A percentile compares a stretch with the other conserved stretches of the same genome.
Evolutionary conservation across 768 basidiomycete species (phyloP).

Genomic region (Mycena capillaripes): DNA sequence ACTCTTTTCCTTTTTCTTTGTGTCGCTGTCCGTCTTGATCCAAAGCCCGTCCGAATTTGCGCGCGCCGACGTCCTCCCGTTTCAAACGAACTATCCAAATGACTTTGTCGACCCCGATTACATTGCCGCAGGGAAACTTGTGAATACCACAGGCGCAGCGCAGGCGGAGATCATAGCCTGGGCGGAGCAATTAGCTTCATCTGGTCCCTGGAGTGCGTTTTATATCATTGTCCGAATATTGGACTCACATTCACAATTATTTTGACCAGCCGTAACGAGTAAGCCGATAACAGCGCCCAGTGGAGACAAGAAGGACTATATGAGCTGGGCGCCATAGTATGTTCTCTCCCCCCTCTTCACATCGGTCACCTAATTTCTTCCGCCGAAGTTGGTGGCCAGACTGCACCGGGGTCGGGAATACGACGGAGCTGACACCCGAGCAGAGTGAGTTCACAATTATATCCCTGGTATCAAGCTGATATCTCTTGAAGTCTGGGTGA

Average conservation of each 20-base stretch:
- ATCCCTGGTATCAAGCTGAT: neutral
- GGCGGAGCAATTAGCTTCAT: slow-evolving; percentile 57
- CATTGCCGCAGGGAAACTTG: slow-evolving; percentile 59
- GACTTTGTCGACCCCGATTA: slow-evolving; percentile 69
- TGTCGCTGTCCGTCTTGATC: slow-evolving; percentile 37
- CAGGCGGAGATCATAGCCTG: slow-evolving; percentile 60
- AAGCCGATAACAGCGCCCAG: slow-evolving; percentile 64
- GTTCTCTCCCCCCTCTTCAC: slow-evolving; percentile 35
- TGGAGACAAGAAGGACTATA: slow-evolving; percentile 71
- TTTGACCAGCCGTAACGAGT: slow-evolving; percentile 59
- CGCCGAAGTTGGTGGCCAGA: slow-evolving; percentile 72
- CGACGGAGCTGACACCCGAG: slow-evolving; percentile 65
- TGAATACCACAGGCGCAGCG: slow-evolving; percentile 58
- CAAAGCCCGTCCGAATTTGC: slow-evolving; percentile 11
- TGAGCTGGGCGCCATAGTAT: slow-evolving; percentile 82
- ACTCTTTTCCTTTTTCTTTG: slow-evolving; percentile 45
- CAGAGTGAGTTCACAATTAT: slow-evolving; percentile 52
- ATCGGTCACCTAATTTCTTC: neutral
- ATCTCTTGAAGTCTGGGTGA: slow-evolving; percentile 62
- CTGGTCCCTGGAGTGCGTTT: slow-evolving; percentile 70
- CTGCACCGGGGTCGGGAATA: slow-evolving; percentile 70
- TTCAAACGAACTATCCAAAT: slow-evolving; percentile 61
- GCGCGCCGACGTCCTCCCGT: slow-evolving; percentile 39
- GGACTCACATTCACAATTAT: neutral
- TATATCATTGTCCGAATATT: neutral